Evolutionary conservation across 805 yeast genomes (phyloP).

Genomic region (Jamesozyma rosinii): DNA sequence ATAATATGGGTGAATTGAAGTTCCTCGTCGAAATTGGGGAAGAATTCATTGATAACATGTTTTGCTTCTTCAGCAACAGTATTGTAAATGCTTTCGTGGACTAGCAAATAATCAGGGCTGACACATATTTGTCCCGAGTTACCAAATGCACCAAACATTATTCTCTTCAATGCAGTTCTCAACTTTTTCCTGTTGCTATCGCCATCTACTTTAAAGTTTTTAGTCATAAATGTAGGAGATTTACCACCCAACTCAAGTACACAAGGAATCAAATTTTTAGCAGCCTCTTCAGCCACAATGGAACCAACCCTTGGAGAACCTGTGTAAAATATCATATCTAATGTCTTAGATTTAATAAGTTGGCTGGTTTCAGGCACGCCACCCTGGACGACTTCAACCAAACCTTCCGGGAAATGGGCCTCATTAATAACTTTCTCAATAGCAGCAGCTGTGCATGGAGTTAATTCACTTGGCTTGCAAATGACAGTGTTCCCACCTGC

Average conservation of each 20-base stretch:
- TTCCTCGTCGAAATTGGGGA: conserved; percentile 30
- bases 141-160: conserved; percentile 67
- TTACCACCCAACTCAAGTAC: conserved; percentile 87
- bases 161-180: conserved; percentile 45
- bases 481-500: conserved; percentile 80
- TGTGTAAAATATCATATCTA: conserved; percentile 79
- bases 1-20: conserved; percentile 55
- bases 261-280: conserved; percentile 73
- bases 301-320: conserved; percentile 73
- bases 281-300: conserved; percentile 71
- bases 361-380: conserved; percentile 53
- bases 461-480: conserved; percentile 64
- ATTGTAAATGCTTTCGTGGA: conserved; percentile 49
- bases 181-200: conserved; percentile 15
- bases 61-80: conserved; percentile 37
- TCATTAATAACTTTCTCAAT: conserved; percentile 46
- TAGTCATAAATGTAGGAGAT: conserved; percentile 69
- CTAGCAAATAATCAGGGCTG: conserved; percentile 74
- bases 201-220: conserved; percentile 37
- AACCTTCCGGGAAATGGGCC: conserved; percentile 43
- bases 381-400: conserved; percentile 62
- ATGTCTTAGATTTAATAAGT: conserved; percentile 48
- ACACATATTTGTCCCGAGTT: conserved; percentile 90
- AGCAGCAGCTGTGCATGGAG: conserved; percentile 51
- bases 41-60: conserved; percentile 39